These are phyloP conservation scores for Astrephomene gubernaculifera DNA, from an alignment of 139 green algal species.

Conservation along the genomic window DNA sequence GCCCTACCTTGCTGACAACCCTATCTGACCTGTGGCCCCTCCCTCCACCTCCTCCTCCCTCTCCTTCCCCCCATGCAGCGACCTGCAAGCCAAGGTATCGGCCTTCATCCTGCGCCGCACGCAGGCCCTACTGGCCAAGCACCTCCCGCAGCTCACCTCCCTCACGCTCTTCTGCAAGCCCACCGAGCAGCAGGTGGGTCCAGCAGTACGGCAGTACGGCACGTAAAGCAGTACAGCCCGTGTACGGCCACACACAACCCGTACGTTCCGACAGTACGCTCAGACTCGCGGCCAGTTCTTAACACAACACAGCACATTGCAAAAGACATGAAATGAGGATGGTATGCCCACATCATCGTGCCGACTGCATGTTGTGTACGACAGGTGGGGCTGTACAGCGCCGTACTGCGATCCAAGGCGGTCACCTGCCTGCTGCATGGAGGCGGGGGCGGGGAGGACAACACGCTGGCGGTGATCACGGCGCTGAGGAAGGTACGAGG, in stretches of 20 bases:
- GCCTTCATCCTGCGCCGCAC: slow-evolving; percentile 82
- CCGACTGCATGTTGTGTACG: no score
- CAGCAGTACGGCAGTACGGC: no score
- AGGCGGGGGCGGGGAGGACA: slow-evolving; percentile 43
- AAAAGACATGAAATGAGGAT: no score
- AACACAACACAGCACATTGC: no score
- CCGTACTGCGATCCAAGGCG: slow-evolving; percentile 56
- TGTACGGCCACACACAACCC: no score
- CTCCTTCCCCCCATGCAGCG: no score
- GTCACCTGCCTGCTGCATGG: slow-evolving; percentile 46
- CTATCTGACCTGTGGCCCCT: no score
- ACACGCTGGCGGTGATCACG: slow-evolving; percentile 72
- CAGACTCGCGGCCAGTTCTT: no score
- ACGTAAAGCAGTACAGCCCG: no score
- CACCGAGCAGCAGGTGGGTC: slow-evolving; percentile 72
- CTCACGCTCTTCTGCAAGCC: slow-evolving; percentile 82
- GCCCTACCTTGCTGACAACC: no score
- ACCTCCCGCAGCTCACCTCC: slow-evolving; percentile 79
- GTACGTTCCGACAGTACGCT: no score
- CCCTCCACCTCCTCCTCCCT: not conserved
- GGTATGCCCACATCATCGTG: no score
- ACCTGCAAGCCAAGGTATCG: slow-evolving; percentile 71
- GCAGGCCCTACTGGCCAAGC: slow-evolving; percentile 74
- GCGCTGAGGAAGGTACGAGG: slow-evolving; percentile 74
- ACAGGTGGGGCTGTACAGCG: slow-evolving; percentile 67